Evolutionary conservation across 2,329 filamentous ascomycete species (phyloP).

Genomic region (Sphaerulina musiva): DNA sequence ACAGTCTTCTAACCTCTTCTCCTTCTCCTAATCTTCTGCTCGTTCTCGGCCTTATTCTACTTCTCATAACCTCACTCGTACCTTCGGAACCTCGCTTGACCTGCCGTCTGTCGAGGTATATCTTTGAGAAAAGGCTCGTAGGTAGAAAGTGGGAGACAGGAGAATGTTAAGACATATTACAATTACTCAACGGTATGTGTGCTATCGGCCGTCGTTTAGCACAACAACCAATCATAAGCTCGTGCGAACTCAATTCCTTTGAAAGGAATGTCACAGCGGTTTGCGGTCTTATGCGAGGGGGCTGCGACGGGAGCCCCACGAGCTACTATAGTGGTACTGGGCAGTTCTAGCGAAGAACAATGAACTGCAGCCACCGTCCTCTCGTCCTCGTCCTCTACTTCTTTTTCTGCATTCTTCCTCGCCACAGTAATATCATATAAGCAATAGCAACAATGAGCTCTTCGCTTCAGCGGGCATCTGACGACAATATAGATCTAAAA

Average conservation of each 20-base stretch:
- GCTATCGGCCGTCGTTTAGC: background rate
- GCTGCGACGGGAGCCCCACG: background rate
- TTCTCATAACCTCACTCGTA: too few species aligned
- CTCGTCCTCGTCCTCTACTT: background rate
- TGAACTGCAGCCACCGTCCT: conserved; percentile 5
- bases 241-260: background rate
- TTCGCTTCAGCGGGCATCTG: conserved; percentile 2
- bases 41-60: too few species aligned
- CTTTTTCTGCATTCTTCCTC: too few species aligned
- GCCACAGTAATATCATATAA: too few species aligned
- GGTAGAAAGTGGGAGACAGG: background rate
- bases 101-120: too few species aligned
- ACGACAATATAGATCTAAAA: conserved; percentile 9
- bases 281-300: conserved; percentile 1
- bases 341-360: background rate
- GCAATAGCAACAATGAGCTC: conserved; percentile 2
- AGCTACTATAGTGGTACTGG: background rate
- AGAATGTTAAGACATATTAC: background rate
- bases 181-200: background rate
- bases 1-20: too few species aligned
- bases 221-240: conserved; percentile 3
- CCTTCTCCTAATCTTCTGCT: too few species aligned
- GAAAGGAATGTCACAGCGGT: conserved; percentile 2
- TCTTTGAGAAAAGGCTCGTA: background rate
- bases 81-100: too few species aligned